These are phyloP conservation scores for Penicillium sp. DNA, from an alignment of 2,329 filamentous ascomycete genomes.

Conservation along the genomic window DNA sequence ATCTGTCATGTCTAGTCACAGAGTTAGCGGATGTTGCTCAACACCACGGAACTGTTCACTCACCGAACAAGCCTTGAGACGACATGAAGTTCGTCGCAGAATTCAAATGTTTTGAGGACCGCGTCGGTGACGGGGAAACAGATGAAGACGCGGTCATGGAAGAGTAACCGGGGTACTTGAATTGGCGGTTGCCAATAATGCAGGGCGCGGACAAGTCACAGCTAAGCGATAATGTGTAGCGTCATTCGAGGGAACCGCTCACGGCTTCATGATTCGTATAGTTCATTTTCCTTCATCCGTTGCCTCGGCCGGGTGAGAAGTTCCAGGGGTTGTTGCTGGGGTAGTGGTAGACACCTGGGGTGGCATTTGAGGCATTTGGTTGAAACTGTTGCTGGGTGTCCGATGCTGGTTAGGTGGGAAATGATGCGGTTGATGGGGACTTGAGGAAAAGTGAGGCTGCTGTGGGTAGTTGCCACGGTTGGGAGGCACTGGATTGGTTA, in stretches of 20 bases:
- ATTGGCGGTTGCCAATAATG: constrained; percentile 5
- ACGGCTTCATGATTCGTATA: constrained; percentile 6
- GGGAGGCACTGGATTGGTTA: constrained; percentile 54
- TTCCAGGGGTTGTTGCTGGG: constrained; percentile 23
- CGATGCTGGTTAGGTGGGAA: constrained; percentile 59
- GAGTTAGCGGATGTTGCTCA: not conserved
- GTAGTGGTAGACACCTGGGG: constrained; percentile 45
- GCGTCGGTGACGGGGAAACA: constrained; percentile 1
- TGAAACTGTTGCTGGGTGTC: constrained; percentile 54
- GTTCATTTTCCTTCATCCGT: constrained; percentile 51
- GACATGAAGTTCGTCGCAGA: constrained; percentile 5
- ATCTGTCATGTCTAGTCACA: constrained; percentile 10
- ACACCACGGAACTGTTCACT: not conserved
- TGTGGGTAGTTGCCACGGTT: constrained; percentile 59
- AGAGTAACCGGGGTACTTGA: constrained; percentile 2
- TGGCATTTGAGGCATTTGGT: constrained; percentile 46
- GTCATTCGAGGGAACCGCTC: constrained; percentile 1
- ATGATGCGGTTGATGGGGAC: constrained; percentile 63
- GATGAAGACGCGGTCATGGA: constrained; percentile 4
- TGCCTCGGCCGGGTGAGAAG: constrained; percentile 42
- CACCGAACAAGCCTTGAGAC: constrained; percentile 11
- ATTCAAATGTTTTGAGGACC: constrained; percentile 2
- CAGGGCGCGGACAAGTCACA: constrained; percentile 2
- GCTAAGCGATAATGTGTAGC: constrained; percentile 1
- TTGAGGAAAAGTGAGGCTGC: constrained; percentile 63